Evolutionary conservation across 1,139 yeast species (phyloP), one percentile per base, ranked within the genome.

Genomic region (Saccharomyces hybrid): DNA sequence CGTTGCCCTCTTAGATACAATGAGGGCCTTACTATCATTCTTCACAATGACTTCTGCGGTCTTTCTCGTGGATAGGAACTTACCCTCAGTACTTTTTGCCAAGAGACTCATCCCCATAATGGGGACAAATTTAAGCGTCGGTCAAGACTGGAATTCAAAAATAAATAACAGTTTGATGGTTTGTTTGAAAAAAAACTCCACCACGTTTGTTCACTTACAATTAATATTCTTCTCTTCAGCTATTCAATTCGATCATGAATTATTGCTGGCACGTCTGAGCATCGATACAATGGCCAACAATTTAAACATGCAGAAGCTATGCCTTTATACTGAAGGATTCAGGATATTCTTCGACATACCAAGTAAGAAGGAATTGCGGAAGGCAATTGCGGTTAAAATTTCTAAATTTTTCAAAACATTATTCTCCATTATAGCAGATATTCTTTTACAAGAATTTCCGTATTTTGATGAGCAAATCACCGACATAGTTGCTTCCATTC

Each of bases 321-420:
- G 60, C 48, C 55, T 66, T 26, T 60, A 65, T 49, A 63, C 67
- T 2, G 70, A 66, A 53, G 67, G 69, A 20, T 61, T 65, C 34
- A 58, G 64, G 50, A 53, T 65, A 2, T 66, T 63, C 32, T 66
- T 64, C 50, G 58, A 61, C 44, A 53, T 65, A 27, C 67, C 66
- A 1, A 58, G 58, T 38, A 55, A 60, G 11, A 55, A 56, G 23
- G 53, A 51, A n/a, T 46, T 61, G 8, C 58, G 57, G 16, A 56
- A 60, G 41, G 55, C 55, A 11, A 55, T 62, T 3, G 62, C 68
- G 8, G 46, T 48, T 11, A 56, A 56, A 44, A 60, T 64, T 2
- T 61, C 64, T 1, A 57, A 55, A 25, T 63, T 65, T 51, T 58
- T 66, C 23, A 65, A 61, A 51, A 53, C 56, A 11, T 53, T 64